These are phyloP conservation scores for Lepidium sativum DNA, from an alignment of 345 rosid genomes.

Conservation along the genomic window DNA sequence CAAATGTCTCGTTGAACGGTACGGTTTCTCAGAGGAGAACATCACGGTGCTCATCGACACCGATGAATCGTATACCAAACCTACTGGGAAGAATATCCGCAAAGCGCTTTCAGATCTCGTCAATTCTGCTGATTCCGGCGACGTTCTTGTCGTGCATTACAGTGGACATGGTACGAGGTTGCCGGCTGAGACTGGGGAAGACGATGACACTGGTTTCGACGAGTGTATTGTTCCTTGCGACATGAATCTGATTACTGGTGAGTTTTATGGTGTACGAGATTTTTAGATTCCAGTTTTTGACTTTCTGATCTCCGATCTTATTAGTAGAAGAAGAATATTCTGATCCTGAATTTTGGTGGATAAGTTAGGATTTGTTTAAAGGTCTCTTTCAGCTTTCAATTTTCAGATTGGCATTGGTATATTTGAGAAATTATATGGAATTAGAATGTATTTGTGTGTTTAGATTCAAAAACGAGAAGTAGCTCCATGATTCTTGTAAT, in stretches of 20 bases:
- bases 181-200: conserved; percentile 96
- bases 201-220: conserved; percentile 89
- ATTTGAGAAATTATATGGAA: not conserved
- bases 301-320: not conserved
- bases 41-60: conserved; percentile 71
- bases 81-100: conserved; percentile 84
- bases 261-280: not conserved
- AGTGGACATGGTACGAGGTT: conserved; percentile 98
- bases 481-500: not conserved
- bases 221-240: conserved; percentile 95
- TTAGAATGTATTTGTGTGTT: not conserved
- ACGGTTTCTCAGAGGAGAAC: conserved; percentile 59
- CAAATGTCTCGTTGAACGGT: conserved; percentile 56
- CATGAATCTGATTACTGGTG: conserved; percentile 94
- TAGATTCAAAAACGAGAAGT: not conserved
- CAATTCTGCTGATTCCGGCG: conserved; percentile 47
- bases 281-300: not conserved
- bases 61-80: conserved; percentile 48
- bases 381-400: not conserved
- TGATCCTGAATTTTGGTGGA: not conserved
- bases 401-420: not conserved
- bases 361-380: not conserved
- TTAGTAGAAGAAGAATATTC: not conserved
- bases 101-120: conserved; percentile 50
- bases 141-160: conserved; percentile 74